Percentiles rank a stretch among this genome's conserved stretches.
Conservation (phyloP, 306 rosid species). For the Ormosia semicastrata region DNA sequence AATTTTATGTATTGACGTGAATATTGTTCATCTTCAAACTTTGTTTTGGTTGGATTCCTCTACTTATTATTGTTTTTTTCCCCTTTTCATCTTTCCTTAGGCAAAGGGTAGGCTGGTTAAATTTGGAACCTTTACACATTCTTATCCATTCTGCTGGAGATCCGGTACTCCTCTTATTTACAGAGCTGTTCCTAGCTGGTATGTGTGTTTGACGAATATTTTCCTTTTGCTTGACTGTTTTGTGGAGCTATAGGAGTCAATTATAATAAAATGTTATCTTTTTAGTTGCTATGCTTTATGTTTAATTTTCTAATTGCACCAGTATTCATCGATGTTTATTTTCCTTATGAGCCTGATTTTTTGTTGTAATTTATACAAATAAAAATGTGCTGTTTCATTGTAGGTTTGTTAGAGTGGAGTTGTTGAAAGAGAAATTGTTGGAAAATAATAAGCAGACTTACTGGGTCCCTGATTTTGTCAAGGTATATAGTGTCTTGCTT, state of each 20-base stretch:
- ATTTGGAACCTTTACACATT: slow-evolving; percentile 73
- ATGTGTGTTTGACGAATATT: slow-evolving; percentile 27
- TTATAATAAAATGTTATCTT: slow-evolving; percentile 6
- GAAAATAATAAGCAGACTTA: slow-evolving; percentile 85
- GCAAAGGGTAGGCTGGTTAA: slow-evolving; percentile 85
- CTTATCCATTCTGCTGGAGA: slow-evolving; percentile 94
- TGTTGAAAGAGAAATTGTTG: slow-evolving; percentile 72
- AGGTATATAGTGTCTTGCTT: slow-evolving; percentile 49
- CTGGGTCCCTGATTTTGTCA: slow-evolving; percentile 99
- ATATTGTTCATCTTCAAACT: neutral
- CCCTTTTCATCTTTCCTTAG: slow-evolving; percentile 45
- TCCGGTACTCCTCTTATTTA: slow-evolving; percentile 91
- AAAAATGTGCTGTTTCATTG: slow-evolving; percentile 14
- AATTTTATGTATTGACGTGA: neutral
- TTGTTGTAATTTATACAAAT: neutral
- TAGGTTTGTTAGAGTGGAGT: slow-evolving; percentile 94
- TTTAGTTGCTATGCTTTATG: neutral
- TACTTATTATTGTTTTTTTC: slow-evolving; percentile 9
- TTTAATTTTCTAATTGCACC: neutral
- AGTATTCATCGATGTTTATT: neutral
- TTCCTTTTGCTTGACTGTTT: slow-evolving; percentile 13
- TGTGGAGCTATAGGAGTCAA: slow-evolving; percentile 9
- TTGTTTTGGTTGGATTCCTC: neutral
- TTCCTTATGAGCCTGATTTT: neutral
- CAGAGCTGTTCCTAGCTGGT: slow-evolving; percentile 99